phyloP scores from a whole-genome alignment of 2,329 filamentous ascomycete species.

The Diaporthe vaccinii region DNA sequence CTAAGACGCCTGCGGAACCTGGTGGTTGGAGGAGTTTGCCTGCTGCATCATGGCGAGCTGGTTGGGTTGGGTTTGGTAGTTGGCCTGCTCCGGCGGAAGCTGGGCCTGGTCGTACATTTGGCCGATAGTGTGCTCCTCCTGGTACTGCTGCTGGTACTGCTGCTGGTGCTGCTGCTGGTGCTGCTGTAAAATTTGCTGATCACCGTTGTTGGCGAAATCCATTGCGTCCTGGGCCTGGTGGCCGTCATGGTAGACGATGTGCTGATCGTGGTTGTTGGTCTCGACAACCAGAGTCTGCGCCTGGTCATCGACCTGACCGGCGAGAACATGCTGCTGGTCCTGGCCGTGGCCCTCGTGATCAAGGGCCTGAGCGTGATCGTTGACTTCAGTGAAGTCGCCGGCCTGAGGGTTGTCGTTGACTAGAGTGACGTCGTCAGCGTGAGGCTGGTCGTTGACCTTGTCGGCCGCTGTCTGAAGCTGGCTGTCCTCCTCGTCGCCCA shows the following conservation, averaged over 20 bases:
- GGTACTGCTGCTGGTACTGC: no score
- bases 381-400: not conserved
- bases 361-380: not conserved
- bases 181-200: not conserved
- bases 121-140: no score
- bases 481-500: not conserved
- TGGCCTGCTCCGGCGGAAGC: no score
- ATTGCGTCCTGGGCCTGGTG: not conserved
- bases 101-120: no score
- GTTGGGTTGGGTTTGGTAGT: no score
- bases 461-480: not conserved
- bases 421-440: no score
- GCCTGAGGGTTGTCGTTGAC: not conserved
- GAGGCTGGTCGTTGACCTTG: not conserved
- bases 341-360: not conserved
- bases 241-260: not conserved
- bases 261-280: not conserved
- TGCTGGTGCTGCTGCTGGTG: not conserved
- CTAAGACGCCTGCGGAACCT: not conserved
- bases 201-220: not conserved
- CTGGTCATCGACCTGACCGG: not conserved
- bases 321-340: not conserved
- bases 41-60: not conserved
- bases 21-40: not conserved
- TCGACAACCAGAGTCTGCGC: not conserved